Base-by-base conservation (phyloP, 208 protist species). In the Leishmania tropica region DNA sequence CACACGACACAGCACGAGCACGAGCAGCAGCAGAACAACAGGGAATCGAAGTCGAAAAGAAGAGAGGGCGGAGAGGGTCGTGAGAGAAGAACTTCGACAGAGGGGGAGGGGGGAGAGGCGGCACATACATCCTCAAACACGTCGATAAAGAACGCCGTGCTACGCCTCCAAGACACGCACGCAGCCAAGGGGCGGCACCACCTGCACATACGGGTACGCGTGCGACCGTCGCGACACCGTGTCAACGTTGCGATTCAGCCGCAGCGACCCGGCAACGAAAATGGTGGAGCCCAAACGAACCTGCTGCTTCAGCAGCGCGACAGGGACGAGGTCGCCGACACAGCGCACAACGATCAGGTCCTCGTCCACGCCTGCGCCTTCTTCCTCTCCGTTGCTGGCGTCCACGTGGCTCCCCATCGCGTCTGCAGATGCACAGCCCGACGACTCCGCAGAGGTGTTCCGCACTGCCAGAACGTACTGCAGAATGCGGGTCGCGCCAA, bases 321-420 rank as follows among this genome's bases (percentile, higher is more conserved):
- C 83, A 2, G 91, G 89, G 28, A 91, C 88, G 31, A 87, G 83
- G 42, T 87, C 87, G 0, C 89, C 90, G 72, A 92, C 80, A 81
- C 90, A 95, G 6, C 92, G 94, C 75, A 97, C 88, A 3, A 95
- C 90, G 73, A 97, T 89, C 42, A 94, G 81, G 79, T 97, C 94
- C 75, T 89, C 90, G 35, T 94, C 88, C 17, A 62, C 62, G 51
- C 75, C 60, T 28, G 42, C 42, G 19, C 45, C 62, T 37, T n/a
- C 31, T 17, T 77, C 48, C 56, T 65, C 76, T 48, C 45, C 37
- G 21, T 37, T 51, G 17, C 60, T 24, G 47, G 58, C 56, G 21
- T 10, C 48, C 31, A 62, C 40, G 35, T 56, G 37, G 35, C 73
- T 24, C 62, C 56, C 67, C 35, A n/a, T 31, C 76, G 42, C 35